Base-by-base conservation (phyloP, 2,329 filamentous ascomycete genomes). In the Epichloe uncinata region DNA sequence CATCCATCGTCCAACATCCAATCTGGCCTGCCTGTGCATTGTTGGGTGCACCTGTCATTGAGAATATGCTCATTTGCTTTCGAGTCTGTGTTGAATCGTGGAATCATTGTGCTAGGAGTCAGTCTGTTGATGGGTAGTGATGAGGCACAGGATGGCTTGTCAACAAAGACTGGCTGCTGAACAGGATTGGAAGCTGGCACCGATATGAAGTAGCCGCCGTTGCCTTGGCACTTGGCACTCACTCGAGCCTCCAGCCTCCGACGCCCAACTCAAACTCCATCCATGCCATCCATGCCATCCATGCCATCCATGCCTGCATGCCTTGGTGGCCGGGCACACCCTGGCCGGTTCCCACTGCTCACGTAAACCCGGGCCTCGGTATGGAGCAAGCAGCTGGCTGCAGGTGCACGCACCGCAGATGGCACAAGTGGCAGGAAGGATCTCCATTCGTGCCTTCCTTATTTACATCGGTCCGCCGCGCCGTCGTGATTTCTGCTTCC, bases 401-500 rank as follows among this genome's bases (percentile, higher is more conserved):
- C 26, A 20, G 15, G 22, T 36, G 30, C 38, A n/a, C 26, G 13
- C 18, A 40, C 4, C 12, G 20, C 47, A 47, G 16, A 15, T 42
- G 49, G 35, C 35, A 37, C 7, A 26, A 18, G 9, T 35, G 26
- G n/a, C 30, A 34, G 35, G 22, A 20, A 33, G 16, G 16, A 15
- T 37, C 36, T 45, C 46, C 22, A 36, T 26, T 22, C 40, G 41
- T 13, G 7, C 48, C 42, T 51, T 37, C 51, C 49, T 51, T 52
- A 47, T 45, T 50, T 40, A 52, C 43, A 18, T 42, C 45, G 5
- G 16, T 45, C 30, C 42, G 33, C 43, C 47, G 45, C 42, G 40
- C 48, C 18, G 44, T 44, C 16, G 43, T 22, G 9, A 5, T 15
- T 12, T 8, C 4, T 30, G 8, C 38, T 38, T 33, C 37, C 33